Evolutionary conservation across 2,329 filamentous ascomycete genomes (phyloP), one percentile per base, ranked within the genome.

Genomic region (Colletotrichum filicis): DNA sequence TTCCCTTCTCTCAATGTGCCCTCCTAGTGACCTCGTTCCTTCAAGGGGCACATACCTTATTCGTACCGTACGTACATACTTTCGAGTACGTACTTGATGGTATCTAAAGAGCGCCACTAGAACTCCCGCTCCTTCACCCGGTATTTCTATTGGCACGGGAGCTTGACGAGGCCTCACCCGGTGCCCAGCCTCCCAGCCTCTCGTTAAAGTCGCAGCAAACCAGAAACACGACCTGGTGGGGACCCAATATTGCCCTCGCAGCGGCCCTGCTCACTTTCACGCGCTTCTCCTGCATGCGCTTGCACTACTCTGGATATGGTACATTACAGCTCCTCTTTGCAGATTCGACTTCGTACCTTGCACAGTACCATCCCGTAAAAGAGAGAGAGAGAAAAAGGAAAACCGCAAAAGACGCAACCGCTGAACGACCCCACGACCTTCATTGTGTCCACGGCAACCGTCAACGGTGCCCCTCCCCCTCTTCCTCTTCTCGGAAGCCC

Each of bases 381-480:
- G 8, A 49, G 19, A 30, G 22, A 16, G 32, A 32, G 22, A 16
- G 32, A 32, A 26, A 68, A 57, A 63, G 58, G 60, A 66, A 63
- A 63, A 42, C 32, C 30, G 58, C n/a, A 52, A 30, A 19, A 60
- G 55, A 61, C 37, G 42, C 57, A 62, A 37, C 28, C 65, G 57
- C 65, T 61, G 56, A 52, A 52, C 49, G 22, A 58, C 63, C 63
- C 63, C 35, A 58, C 64, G 37, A 66, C 53, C 32, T 52, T 37
- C 24, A 66, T 49, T 49, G 65, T 61, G 59, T 64, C 66, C 66
- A 69, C 53, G 66, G 66, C 66, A 72, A 72, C 66, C 62, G 62
- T 65, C 35, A 65, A 65, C 16, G 52, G 32, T 57, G 62, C 62
- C 62, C 62, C 62, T 65, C 52, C 62, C 52, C 62, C 62, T 65